Base-by-base conservation (phyloP, 208 protist genomes). In the Leishmania turanica region DNA sequence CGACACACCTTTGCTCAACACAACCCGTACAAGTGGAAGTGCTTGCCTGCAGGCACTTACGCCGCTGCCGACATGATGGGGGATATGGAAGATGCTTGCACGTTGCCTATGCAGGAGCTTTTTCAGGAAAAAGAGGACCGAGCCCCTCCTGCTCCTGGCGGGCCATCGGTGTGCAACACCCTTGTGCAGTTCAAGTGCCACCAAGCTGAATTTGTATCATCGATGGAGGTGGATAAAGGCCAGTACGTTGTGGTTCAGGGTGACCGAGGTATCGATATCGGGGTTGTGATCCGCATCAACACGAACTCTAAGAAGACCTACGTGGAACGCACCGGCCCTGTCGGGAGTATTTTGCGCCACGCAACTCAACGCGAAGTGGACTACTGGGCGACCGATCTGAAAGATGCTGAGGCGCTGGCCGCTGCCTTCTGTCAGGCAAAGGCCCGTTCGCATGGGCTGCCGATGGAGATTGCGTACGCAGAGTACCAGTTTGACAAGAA, bases 401-500 rank as follows among this genome's bases (percentile, higher is more conserved):
- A 96, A 62, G 90, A 95, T 37, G 93, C 90, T n/a, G 93, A 96
- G 68, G 87, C 89, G 80, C 74, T 83, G 75, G 93, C 95, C 11
- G 84, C 95, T 13, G 84, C 86, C 11, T 93, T 89, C 78, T 96
- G 91, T 79, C 91, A 95, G 58, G 80, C 77, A 31, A 92, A 90
- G 34, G 93, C 95, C 11, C 68, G 84, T 17, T 77, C 83, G 37
- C 91, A 95, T 58, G 83, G 87, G 15, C 82, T 96, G 34, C 89
- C 93, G 45, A 97, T 98, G 91, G 83, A 90, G 19, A 91, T 98
- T 74, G 89, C 87, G 24, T 91, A 96, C n/a, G 92, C 93, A 1
- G 94, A 97, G 77, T 98, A 97, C 76, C 95, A 98, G 81, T 98
- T 96, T 80, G 95, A 98, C 84, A 97, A 97, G 75, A 97, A 98